phyloP scores from a whole-genome alignment of 257 asterid species.

The Nicotiana undulata region DNA sequence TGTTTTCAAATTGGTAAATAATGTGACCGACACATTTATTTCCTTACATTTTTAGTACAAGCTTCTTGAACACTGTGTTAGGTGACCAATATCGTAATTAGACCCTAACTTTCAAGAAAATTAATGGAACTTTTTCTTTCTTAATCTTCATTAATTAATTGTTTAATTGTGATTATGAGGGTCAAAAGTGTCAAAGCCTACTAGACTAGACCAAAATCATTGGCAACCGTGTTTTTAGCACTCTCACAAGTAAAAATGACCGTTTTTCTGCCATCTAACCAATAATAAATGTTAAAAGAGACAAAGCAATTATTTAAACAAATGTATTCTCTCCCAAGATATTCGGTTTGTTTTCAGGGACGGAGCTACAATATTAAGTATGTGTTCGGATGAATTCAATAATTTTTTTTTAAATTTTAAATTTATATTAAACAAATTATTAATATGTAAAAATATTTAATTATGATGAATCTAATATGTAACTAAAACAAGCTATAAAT shows the following conservation, averaged over 20 bases:
- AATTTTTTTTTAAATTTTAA: no score
- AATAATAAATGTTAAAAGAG: neutral
- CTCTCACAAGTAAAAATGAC: neutral
- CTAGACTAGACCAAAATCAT: neutral
- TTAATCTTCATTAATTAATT: no score
- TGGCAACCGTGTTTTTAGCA: neutral
- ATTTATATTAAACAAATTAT: no score
- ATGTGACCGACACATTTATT: neutral
- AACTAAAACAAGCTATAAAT: no score
- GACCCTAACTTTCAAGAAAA: neutral
- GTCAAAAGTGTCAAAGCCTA: neutral
- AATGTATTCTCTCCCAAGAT: neutral
- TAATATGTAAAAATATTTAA: no score
- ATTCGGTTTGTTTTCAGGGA: no score
- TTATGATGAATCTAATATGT: no score
- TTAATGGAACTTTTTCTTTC: neutral
- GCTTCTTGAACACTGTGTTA: neutral
- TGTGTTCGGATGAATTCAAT: no score
- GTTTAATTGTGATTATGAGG: neutral
- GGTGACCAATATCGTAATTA: neutral
- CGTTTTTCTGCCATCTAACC: neutral
- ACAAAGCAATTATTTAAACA: neutral
- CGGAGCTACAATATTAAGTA: no score
- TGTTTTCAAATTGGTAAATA: no score
- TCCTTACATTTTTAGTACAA: neutral